phyloP scores from a whole-genome alignment of 2,329 filamentous ascomycete species.

The Pseudomassariella vexata region DNA sequence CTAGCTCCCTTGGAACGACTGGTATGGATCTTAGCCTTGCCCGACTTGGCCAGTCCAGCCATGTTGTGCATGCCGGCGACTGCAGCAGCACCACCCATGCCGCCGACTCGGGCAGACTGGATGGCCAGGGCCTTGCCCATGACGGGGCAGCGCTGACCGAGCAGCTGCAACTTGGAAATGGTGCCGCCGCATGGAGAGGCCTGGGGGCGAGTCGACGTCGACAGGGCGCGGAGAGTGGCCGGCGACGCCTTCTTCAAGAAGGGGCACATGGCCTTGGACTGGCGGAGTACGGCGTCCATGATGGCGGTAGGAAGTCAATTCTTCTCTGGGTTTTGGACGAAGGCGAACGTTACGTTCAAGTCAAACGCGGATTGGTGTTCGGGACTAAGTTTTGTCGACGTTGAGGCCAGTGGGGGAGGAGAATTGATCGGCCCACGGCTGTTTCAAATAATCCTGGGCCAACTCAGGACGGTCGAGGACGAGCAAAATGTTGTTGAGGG shows the following conservation, averaged over 20 bases:
- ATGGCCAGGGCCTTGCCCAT: constrained; percentile 97
- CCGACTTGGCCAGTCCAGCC: constrained; percentile 43
- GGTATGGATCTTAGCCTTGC: constrained; percentile 76
- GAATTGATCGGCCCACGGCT: too few species aligned
- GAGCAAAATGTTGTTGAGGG: too few species aligned
- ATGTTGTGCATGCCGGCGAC: constrained; percentile 46
- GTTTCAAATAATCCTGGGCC: too few species aligned
- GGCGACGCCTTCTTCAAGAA: constrained; percentile 94
- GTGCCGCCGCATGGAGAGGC: constrained; percentile 76
- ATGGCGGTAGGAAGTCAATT: constrained; percentile 24
- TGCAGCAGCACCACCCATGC: constrained; percentile 34
- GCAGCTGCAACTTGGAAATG: constrained; percentile 94
- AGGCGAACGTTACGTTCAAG: too few species aligned
- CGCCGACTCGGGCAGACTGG: constrained; percentile 57
- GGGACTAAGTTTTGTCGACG: too few species aligned
- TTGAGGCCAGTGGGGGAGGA: too few species aligned
- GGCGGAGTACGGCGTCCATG: constrained; percentile 93
- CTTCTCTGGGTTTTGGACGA: too few species aligned
- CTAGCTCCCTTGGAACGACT: constrained; percentile 72
- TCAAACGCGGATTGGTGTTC: too few species aligned
- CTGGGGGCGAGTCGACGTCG: constrained; percentile 62
- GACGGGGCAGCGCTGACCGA: constrained; percentile 91
- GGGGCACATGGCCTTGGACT: constrained; percentile 94
- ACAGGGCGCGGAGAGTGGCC: constrained; percentile 83
- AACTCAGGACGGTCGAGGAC: too few species aligned